Percentiles rank a stretch among this genome's conserved stretches.
These are phyloP conservation scores for Tetrahymena elliotti DNA, from an alignment of 73 alveolate species.

Conservation along the genomic window DNA sequence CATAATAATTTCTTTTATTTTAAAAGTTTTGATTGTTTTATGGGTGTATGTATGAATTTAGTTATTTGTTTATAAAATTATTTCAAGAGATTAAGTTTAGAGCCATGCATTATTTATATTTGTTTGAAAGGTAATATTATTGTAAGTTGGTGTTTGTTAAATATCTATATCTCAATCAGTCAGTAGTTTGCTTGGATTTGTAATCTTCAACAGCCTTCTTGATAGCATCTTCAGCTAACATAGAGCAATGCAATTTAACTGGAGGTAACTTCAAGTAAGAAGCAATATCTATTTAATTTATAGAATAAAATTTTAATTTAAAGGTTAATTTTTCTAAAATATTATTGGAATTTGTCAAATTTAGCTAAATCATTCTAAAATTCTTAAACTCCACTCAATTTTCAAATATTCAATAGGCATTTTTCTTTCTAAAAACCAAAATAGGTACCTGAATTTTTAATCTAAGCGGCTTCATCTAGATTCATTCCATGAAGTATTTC, in stretches of 20 bases:
- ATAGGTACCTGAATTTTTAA: constrained; percentile 50
- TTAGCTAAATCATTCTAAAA: background rate
- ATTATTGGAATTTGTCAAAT: background rate
- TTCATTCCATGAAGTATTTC: constrained; percentile 76
- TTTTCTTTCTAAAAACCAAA: background rate
- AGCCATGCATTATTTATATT: background rate
- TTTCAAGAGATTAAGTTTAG: background rate
- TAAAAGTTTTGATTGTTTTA: too few relatives aligned
- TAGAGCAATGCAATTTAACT: constrained; percentile 84
- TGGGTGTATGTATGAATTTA: too few relatives aligned
- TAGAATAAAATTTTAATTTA: background rate
- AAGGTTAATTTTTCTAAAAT: background rate
- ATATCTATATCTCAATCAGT: background rate
- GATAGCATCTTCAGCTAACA: constrained; percentile 95
- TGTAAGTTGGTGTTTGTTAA: too few relatives aligned
- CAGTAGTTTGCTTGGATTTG: constrained; percentile 42
- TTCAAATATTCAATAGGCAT: background rate
- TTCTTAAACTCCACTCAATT: background rate
- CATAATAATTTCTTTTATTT: background rate
- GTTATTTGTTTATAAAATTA: background rate
- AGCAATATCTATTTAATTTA: constrained; percentile 62
- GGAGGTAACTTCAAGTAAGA: constrained; percentile 82
- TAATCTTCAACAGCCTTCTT: constrained; percentile 85
- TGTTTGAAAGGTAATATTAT: background rate
- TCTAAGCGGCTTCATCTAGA: constrained; percentile 75